Evolutionary conservation across 2,329 filamentous ascomycete species (phyloP), one percentile per base, ranked within the genome.

Genomic region (Fusarium sp.): DNA sequence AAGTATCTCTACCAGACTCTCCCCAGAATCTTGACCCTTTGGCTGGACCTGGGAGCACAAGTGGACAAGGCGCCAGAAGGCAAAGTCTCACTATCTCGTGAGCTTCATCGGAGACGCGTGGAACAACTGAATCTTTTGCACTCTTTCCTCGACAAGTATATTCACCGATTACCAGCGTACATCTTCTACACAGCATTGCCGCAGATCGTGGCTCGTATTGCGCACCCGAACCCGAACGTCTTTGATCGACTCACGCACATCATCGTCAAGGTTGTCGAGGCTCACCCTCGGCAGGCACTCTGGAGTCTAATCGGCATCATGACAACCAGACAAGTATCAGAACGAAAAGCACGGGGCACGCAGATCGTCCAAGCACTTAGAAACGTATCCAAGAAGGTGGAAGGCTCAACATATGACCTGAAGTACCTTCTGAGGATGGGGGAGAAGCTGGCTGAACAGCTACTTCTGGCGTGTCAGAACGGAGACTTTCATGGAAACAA

Each of bases 1-100:
- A 99, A 98, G 83, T 98, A 98, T 81, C 90, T 98, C 49, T 97
- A 98, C 78, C 95, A 98, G 81, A 98, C 95, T 0, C 86, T 99
- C 36, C 97, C 96, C 0, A 93, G 97, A 70, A 88, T 98, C 53
- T 84, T 99, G 44, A 99, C 96, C 0, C 86, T 99, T 3, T 99
- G 97, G 96, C 87, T 99, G 40, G 96, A 98, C 77, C 89, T 99
- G 70, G 96, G 94, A 7, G 92, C 93, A 40, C 91, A 93, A 68
- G 87, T 94, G 38, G 89, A 93, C 78, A 90, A 91, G 75, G 83
- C 88, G 6, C 87, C 88, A 0, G 87, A 89, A 57, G 87, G 83
- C 49, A 90, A 89, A 77, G 83, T 86, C 17, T 89, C 84, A 42
- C 80, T 88, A 51, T 88, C 86, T 36, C 83, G 84, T 69, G 86